phyloP scores from a whole-genome alignment of 140 eudicot species.

The Oenanthe javanica region DNA sequence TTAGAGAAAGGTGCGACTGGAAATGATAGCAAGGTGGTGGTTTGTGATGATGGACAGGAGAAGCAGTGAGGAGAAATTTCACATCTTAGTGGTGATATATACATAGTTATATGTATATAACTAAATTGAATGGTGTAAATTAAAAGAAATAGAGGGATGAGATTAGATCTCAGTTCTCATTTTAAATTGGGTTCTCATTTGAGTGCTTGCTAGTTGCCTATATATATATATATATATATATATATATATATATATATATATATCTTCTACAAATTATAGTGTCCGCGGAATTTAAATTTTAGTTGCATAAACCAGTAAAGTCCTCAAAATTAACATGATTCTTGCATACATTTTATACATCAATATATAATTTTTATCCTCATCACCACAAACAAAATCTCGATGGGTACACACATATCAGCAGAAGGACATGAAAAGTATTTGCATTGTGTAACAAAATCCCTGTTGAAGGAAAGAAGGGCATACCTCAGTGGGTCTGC shows the following conservation, averaged over 20 bases:
- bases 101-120: too few relatives aligned
- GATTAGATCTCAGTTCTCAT: too few relatives aligned
- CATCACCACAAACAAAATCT: neutral
- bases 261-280: neutral
- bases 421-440: neutral
- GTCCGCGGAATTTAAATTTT: neutral
- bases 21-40: too few relatives aligned
- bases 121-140: too few relatives aligned
- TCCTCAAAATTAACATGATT: neutral
- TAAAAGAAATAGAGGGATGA: too few relatives aligned
- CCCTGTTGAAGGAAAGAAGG: conserved; percentile 2
- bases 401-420: neutral
- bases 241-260: neutral
- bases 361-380: neutral
- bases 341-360: neutral
- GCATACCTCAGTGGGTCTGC: conserved; percentile 95
- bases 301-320: neutral
- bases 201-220: too few relatives aligned
- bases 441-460: neutral
- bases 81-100: too few relatives aligned
- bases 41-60: too few relatives aligned
- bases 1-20: too few relatives aligned
- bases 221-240: neutral
- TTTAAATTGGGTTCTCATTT: too few relatives aligned
- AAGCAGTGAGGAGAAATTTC: too few relatives aligned